A percentile compares a stretch with the other conserved stretches of the same genome.
These are phyloP conservation scores for Aquilaria sinensis DNA, from an alignment of 345 rosid genomes.

Conservation along the genomic window DNA sequence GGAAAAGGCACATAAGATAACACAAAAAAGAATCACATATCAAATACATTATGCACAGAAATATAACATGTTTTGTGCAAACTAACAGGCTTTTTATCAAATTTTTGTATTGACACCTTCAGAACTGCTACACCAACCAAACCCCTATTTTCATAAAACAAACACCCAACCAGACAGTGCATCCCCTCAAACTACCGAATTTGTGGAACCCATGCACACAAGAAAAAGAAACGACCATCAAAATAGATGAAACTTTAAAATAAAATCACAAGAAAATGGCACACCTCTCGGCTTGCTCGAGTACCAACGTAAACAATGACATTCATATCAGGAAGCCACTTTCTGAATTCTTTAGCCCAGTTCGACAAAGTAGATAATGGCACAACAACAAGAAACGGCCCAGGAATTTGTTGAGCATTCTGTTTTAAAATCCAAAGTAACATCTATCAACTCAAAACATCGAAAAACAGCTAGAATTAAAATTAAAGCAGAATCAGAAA, in stretches of 20 bases:
- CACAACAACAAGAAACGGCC: slow-evolving; percentile 98
- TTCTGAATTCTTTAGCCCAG: slow-evolving; percentile 98
- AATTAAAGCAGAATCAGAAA: slow-evolving; percentile 7
- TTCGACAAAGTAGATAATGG: slow-evolving; percentile 96
- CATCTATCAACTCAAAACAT: not conserved
- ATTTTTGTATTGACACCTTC: too few species aligned
- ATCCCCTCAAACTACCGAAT: not conserved
- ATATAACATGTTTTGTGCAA: not conserved
- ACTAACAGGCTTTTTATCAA: not conserved
- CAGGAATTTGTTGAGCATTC: slow-evolving; percentile 93
- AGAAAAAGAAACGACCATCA: too few species aligned
- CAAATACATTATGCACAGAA: too few species aligned
- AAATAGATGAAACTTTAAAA: too few species aligned
- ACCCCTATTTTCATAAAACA: not conserved
- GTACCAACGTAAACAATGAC: slow-evolving; percentile 96
- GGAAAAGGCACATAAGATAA: not conserved
- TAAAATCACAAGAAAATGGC: slow-evolving; percentile 7
- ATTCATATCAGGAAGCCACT: slow-evolving; percentile 96
- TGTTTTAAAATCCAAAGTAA: slow-evolving; percentile 25
- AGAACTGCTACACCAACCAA: too few species aligned
- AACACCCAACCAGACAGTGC: not conserved
- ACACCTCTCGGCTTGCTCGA: slow-evolving; percentile 99
- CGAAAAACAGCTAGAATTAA: not conserved
- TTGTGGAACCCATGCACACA: not conserved
- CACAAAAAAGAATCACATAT: not conserved